Percentiles rank a stretch among this genome's conserved stretches.
phyloP scores from a whole-genome alignment of 2,329 filamentous ascomycete genomes.

The Calonectria henricotiae region DNA sequence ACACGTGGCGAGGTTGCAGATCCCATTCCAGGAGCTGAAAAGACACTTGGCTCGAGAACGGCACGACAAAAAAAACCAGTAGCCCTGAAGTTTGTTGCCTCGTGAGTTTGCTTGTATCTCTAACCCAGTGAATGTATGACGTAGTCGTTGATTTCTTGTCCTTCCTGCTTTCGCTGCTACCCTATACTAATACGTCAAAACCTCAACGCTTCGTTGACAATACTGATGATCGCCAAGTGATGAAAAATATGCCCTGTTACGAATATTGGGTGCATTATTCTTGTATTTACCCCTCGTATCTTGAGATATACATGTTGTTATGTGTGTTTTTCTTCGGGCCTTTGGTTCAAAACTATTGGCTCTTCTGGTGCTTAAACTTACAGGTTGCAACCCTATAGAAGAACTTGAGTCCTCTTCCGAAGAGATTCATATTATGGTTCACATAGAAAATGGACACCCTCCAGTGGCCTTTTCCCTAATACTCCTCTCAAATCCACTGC shows the following conservation, averaged over 20 bases:
- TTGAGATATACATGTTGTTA: too few species aligned
- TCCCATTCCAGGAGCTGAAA: slow-evolving; percentile 45
- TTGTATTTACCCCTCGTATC: too few species aligned
- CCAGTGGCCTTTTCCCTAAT: slow-evolving; percentile 54
- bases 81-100: background rate
- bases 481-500: slow-evolving; percentile 48
- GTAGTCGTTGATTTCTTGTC: slow-evolving; percentile 1
- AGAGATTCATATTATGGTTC: background rate
- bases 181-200: background rate
- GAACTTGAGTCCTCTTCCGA: background rate
- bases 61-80: background rate
- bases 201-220: background rate
- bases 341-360: too few species aligned
- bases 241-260: background rate
- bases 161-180: background rate
- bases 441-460: slow-evolving; percentile 64
- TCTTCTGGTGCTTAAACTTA: too few species aligned
- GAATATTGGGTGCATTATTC: background rate
- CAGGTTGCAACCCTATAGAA: too few species aligned
- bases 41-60: background rate
- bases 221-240: background rate
- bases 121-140: background rate
- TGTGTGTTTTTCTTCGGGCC: too few species aligned
- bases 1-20: slow-evolving; percentile 44
- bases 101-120: background rate